phyloP scores from a whole-genome alignment of 2,329 filamentous ascomycete species.

The Aspergillaceae sp. region DNA sequence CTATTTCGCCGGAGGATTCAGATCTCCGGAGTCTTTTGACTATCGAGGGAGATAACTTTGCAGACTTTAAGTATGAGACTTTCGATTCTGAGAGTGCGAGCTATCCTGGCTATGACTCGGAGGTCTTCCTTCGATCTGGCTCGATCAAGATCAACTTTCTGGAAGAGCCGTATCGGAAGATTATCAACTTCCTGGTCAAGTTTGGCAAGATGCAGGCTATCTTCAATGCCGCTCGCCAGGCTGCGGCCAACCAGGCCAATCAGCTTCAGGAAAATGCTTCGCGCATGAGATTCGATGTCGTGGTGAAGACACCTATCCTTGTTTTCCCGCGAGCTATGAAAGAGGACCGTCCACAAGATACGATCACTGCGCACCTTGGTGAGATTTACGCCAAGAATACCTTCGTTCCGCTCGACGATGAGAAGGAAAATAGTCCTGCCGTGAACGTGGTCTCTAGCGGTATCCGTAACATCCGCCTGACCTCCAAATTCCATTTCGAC shows the following conservation, averaged over 20 bases:
- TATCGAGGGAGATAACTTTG: slow-evolving; percentile 90
- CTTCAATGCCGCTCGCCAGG: slow-evolving; percentile 92
- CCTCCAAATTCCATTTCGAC: slow-evolving; percentile 77
- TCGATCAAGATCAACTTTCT: slow-evolving; percentile 96
- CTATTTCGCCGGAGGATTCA: slow-evolving; percentile 74
- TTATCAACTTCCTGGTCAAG: slow-evolving; percentile 94
- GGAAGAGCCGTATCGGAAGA: slow-evolving; percentile 95
- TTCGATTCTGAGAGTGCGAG: slow-evolving; percentile 67
- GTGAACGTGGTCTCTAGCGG: slow-evolving; percentile 87
- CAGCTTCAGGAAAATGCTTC: slow-evolving; percentile 85
- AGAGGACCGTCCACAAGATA: slow-evolving; percentile 64
- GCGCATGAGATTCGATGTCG: slow-evolving; percentile 86
- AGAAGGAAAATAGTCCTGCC: slow-evolving; percentile 55
- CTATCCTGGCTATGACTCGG: slow-evolving; percentile 92
- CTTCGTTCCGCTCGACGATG: slow-evolving; percentile 77
- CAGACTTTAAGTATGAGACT: slow-evolving; percentile 95
- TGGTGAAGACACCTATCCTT: slow-evolving; percentile 90
- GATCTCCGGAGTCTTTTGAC: slow-evolving; percentile 78
- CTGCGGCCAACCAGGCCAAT: slow-evolving; percentile 84
- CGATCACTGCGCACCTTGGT: slow-evolving; percentile 85
- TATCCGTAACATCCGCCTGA: slow-evolving; percentile 84
- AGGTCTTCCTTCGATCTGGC: slow-evolving; percentile 79
- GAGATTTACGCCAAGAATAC: slow-evolving; percentile 96
- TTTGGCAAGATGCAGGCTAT: slow-evolving; percentile 99
- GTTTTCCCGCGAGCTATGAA: slow-evolving; percentile 77